Evolutionary conservation across 2,329 filamentous ascomycete genomes (phyloP), one percentile per base, ranked within the genome.

Genomic region (Chaetomiaceae sp.): DNA sequence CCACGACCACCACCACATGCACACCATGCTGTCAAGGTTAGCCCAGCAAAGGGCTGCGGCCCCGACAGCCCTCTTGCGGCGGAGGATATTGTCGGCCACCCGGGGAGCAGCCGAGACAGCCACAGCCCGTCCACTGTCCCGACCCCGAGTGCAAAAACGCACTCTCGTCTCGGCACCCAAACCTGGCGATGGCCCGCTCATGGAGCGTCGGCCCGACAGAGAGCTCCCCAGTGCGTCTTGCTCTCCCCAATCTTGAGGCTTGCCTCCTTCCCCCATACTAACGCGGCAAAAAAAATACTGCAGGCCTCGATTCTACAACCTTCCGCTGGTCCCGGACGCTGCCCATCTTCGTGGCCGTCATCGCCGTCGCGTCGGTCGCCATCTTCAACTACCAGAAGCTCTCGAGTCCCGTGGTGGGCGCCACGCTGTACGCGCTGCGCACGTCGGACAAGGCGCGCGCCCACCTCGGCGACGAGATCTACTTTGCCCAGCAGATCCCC

Each of bases 351-450:
- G 66, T 86, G 47, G 69, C 79, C 56, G 74, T 89, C 56, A 82
- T 96, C 60, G 79, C 81, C 43, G 75, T 78, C 49, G 86, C 85
- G 59, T 84, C 85, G 58, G 73, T 95, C 54, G 89, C 86, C 60
- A 96, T 99, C 70, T 97, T 99, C 86, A 99, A 99, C 79, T 97
- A 99, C 80, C 92, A 99, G 69, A 96, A 96, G 70, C 82, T 85
- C 51, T 89, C 87, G n/a, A 89, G 84, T 21, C 87, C 87, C 48
- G 81, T 92, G 25, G 87, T 96, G n/a, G 83, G 83, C 49, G 89
- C 87, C 49, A 93, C 90, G 4, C 80, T 99, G 23, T 99, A 97
- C 75, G 87, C 92, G 1, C 79, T 99, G 57, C 87, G 93, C 57
- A 95, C 88, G 3, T 89, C 86, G 51, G 73, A 80, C 3, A 72